Conservation (phyloP, 2,329 filamentous ascomycete species). For the Microsporum audouinii region DNA sequence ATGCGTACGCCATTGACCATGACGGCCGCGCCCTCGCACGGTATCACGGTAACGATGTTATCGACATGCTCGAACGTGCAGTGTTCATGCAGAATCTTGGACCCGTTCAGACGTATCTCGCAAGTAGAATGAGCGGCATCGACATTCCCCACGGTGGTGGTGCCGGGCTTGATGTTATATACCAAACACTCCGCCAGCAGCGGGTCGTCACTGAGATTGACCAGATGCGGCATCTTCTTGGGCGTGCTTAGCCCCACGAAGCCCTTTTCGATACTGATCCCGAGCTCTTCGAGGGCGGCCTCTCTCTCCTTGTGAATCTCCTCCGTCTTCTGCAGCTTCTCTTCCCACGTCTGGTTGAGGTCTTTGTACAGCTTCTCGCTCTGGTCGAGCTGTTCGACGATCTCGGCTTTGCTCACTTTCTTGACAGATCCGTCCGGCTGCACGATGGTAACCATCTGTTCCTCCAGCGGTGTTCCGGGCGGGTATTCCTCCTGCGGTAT, state of each 20-base stretch:
- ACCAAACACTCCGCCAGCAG: constrained; percentile 90
- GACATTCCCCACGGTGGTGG: constrained; percentile 86
- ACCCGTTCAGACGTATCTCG: constrained; percentile 88
- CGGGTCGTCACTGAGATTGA: constrained; percentile 92
- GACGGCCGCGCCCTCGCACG: constrained; percentile 81
- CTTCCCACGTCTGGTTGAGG: constrained; percentile 96
- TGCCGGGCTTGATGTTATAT: constrained; percentile 94
- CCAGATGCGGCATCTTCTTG: constrained; percentile 98
- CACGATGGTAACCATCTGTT: constrained; percentile 93
- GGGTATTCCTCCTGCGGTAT: constrained; percentile 72
- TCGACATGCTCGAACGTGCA: constrained; percentile 91
- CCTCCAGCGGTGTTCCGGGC: constrained; percentile 79
- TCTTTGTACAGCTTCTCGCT: constrained; percentile 94
- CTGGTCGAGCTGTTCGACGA: constrained; percentile 89
- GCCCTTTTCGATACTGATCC: constrained; percentile 97
- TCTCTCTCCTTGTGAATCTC: constrained; percentile 96
- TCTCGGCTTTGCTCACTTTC: constrained; percentile 96
- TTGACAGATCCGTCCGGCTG: constrained; percentile 74
- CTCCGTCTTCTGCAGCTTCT: constrained; percentile 89
- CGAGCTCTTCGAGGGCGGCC: constrained; percentile 84
- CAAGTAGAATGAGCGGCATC: constrained; percentile 64
- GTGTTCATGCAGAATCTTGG: constrained; percentile 82
- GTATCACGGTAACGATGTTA: constrained; percentile 82
- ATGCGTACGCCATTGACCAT: constrained; percentile 96
- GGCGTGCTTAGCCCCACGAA: constrained; percentile 91